These are phyloP conservation scores for Volvox reticuliferus DNA, from an alignment of 139 green algal species.

Conservation along the genomic window DNA sequence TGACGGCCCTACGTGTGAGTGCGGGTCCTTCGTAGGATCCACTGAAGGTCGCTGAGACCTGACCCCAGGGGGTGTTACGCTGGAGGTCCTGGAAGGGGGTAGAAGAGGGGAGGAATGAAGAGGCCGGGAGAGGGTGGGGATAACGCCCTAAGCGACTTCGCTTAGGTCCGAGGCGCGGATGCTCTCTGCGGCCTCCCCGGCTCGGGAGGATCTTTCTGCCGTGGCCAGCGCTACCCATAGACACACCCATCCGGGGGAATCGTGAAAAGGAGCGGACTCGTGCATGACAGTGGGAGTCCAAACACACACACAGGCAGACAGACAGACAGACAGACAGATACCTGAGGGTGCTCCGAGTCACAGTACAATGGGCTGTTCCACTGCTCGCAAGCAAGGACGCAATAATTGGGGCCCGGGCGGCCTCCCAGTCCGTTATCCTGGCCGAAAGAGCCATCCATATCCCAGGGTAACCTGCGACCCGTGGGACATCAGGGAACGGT, in stretches of 20 bases:
- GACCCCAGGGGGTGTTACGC: constrained; percentile 66
- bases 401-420: constrained; percentile 76
- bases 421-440: constrained; percentile 79
- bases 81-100: constrained; percentile 67
- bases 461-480: constrained; percentile 69
- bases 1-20: background rate
- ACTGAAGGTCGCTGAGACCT: constrained; percentile 54
- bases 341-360: constrained; percentile 66
- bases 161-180: no score
- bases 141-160: no score
- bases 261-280: no score
- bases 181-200: no score
- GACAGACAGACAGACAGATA: background rate
- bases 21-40: constrained; percentile 45
- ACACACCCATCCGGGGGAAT: no score
- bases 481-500: background rate
- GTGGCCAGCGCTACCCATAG: no score
- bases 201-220: no score
- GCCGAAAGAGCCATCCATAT: constrained; percentile 80
- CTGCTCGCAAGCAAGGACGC: constrained; percentile 83
- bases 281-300: no score
- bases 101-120: background rate
- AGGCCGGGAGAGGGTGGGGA: no score
- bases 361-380: constrained; percentile 93
- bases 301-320: no score